Evolutionary conservation across 176 grass and related monocot species (phyloP).

Genomic region (Oryza brachyantha): DNA sequence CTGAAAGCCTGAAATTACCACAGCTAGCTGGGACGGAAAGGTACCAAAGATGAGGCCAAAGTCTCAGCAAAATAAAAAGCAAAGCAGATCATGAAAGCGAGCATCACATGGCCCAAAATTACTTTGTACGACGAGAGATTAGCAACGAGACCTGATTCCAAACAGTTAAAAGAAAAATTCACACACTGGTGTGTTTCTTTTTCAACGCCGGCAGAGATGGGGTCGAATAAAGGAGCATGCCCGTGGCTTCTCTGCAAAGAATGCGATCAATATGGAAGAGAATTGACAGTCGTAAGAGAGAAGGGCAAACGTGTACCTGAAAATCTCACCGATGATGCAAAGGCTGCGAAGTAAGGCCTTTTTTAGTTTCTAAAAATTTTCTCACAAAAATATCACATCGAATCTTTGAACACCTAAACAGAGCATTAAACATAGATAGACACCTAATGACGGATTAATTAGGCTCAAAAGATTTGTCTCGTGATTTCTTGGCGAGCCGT

Average conservation of each 20-base stretch:
- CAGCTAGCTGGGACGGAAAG: background rate
- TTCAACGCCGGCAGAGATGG: background rate
- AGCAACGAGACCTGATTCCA: background rate
- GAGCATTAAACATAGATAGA: too few relatives aligned
- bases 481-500: too few relatives aligned
- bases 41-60: background rate
- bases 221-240: conserved; percentile 6
- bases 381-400: too few relatives aligned
- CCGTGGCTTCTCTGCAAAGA: conserved; percentile 10
- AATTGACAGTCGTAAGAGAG: background rate
- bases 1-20: background rate
- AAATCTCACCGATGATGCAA: background rate
- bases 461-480: too few relatives aligned
- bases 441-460: too few relatives aligned
- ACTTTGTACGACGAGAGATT: background rate
- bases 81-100: conserved; percentile 2
- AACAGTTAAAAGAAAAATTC: background rate
- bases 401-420: too few relatives aligned
- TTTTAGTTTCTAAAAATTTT: too few relatives aligned
- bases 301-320: background rate
- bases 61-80: background rate
- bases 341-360: conserved; percentile 4
- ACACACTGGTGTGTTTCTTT: background rate
- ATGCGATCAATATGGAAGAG: background rate
- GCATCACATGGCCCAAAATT: background rate